Evolutionary conservation across 257 asterid genomes (phyloP).

Genomic region (Ilex aquifolium): DNA sequence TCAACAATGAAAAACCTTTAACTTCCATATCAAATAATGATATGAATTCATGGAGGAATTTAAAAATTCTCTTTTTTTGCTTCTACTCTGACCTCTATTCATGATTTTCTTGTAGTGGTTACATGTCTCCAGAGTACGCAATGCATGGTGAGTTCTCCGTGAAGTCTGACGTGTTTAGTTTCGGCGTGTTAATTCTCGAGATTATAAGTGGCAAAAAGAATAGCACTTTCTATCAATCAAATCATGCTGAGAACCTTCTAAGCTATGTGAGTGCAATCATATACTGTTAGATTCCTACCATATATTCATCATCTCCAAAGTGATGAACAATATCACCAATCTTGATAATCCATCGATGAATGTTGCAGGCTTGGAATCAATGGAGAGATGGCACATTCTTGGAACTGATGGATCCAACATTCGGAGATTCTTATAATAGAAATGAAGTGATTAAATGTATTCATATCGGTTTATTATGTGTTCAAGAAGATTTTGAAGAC

Average conservation of each 20-base stretch:
- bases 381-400: slow-evolving; percentile 4
- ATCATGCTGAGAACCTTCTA: neutral
- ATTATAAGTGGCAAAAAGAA: neutral
- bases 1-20: neutral
- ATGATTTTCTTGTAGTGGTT: neutral
- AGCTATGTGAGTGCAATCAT: neutral
- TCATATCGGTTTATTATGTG: slow-evolving; percentile 3
- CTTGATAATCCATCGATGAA: no score
- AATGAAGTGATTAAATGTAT: slow-evolving; percentile 7
- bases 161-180: neutral
- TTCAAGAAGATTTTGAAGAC: no score
- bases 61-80: neutral
- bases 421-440: neutral
- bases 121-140: neutral
- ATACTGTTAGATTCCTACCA: no score
- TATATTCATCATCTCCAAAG: neutral
- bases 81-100: neutral
- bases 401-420: slow-evolving; percentile 3
- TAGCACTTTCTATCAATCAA: neutral
- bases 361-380: neutral
- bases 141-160: neutral
- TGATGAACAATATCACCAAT: no score
- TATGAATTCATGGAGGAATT: no score
- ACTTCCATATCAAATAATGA: neutral
- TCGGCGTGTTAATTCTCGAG: neutral